These are phyloP conservation scores for Phellinidium pouzarii DNA, from an alignment of 1,284 basidiomycete genomes.

Conservation along the genomic window DNA sequence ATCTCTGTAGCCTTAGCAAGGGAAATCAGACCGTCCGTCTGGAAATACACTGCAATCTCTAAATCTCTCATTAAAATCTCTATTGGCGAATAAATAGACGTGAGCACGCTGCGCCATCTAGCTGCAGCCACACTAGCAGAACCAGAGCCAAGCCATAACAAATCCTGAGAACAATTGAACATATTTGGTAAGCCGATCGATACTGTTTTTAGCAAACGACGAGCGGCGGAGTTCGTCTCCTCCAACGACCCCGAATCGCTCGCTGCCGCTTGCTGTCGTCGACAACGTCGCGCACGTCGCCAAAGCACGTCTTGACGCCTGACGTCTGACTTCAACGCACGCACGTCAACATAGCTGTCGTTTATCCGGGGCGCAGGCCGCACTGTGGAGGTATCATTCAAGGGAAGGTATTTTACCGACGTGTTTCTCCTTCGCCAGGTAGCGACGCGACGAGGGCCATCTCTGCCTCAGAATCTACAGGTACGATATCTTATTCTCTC, in stretches of 20 bases:
- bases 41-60: too few species aligned
- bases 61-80: too few species aligned
- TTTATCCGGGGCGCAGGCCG: constrained; percentile 8
- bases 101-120: too few species aligned
- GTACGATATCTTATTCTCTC: background rate
- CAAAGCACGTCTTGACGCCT: background rate
- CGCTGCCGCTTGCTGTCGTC: background rate
- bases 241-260: background rate
- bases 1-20: too few species aligned
- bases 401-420: background rate
- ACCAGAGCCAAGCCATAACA: too few species aligned
- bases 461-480: background rate
- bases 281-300: background rate
- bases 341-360: constrained; percentile 1
- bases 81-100: too few species aligned
- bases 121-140: too few species aligned
- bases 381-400: constrained; percentile 4
- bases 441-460: constrained; percentile 1
- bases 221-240: constrained; percentile 1
- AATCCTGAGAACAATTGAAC: background rate
- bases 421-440: background rate
- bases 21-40: too few species aligned
- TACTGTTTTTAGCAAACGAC: background rate
- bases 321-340: background rate
- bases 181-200: background rate